Evolutionary conservation across 2,329 filamentous ascomycete species (phyloP).

Genomic region (Epichloe aotearoae): DNA sequence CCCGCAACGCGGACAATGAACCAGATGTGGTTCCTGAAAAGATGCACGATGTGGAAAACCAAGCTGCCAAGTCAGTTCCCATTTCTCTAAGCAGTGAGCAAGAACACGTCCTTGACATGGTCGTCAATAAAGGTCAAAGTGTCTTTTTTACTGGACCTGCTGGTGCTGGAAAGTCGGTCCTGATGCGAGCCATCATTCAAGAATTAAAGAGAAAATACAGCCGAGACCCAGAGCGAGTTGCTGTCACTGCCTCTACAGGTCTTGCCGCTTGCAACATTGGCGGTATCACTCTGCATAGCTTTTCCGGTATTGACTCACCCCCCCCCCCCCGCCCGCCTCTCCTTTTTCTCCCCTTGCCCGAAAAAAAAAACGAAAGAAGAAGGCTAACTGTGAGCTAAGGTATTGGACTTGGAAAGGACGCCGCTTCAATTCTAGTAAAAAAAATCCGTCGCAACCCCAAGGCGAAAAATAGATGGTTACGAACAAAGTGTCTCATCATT

Average conservation of each 20-base stretch:
- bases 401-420: conserved; percentile 88
- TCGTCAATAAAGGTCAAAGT: conserved; percentile 67
- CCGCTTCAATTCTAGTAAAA: conserved; percentile 64
- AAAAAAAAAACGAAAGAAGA: neutral
- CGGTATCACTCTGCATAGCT: conserved; percentile 90
- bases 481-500: conserved; percentile 75
- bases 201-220: conserved; percentile 64
- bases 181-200: conserved; percentile 83
- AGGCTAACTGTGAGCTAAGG: conserved; percentile 11
- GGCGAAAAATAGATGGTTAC: conserved; percentile 76
- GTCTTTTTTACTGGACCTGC: conserved; percentile 98
- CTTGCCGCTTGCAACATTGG: conserved; percentile 94
- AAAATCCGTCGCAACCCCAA: conserved; percentile 79
- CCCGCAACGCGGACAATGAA: conserved; percentile 23
- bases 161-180: conserved; percentile 90
- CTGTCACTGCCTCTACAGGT: conserved; percentile 90
- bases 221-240: conserved; percentile 69
- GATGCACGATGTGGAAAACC: conserved; percentile 26
- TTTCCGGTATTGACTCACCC: conserved; percentile 46
- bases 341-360: neutral
- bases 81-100: conserved; percentile 80
- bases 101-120: conserved; percentile 66
- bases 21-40: conserved; percentile 25
- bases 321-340: too few relatives aligned
- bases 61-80: conserved; percentile 29